Evolutionary conservation across 345 rosid genomes (phyloP).

Genomic region (Streptanthus diversifolius): DNA sequence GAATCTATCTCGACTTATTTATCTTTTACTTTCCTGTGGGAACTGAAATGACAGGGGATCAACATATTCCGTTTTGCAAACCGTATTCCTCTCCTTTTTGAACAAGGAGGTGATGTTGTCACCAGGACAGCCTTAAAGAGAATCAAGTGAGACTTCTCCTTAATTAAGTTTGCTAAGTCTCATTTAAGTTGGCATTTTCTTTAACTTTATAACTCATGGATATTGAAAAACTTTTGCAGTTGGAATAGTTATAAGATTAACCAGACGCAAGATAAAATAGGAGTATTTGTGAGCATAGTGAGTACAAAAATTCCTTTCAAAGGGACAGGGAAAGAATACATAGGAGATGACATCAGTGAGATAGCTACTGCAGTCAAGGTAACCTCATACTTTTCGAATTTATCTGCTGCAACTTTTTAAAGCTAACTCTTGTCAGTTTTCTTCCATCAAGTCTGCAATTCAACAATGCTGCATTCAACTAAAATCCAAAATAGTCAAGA

Average conservation of each 20-base stretch:
- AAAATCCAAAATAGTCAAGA: slow-evolving; percentile 77
- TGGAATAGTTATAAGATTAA: slow-evolving; percentile 94
- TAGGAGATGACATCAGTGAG: slow-evolving; percentile 93
- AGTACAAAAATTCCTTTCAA: slow-evolving; percentile 97
- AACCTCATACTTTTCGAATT: not conserved
- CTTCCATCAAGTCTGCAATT: slow-evolving; percentile 63
- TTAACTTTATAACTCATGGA: not conserved
- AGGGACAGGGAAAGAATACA: slow-evolving; percentile 95
- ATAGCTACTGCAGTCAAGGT: slow-evolving; percentile 95
- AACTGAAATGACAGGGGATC: slow-evolving; percentile 56
- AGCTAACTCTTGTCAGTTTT: slow-evolving; percentile 13
- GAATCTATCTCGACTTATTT: not conserved
- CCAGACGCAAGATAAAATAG: slow-evolving; percentile 83
- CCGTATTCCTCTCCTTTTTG: slow-evolving; percentile 93
- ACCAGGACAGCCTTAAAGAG: slow-evolving; percentile 88
- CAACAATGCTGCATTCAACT: slow-evolving; percentile 97
- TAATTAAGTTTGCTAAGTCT: not conserved
- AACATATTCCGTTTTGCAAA: slow-evolving; percentile 94
- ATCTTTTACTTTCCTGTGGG: not conserved
- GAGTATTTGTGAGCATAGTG: slow-evolving; percentile 91
- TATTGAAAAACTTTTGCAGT: slow-evolving; percentile 40
- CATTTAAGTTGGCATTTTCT: not conserved
- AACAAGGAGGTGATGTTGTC: slow-evolving; percentile 99
- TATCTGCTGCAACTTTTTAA: not conserved
- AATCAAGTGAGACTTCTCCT: slow-evolving; percentile 68